phyloP scores from a whole-genome alignment of 225 moss, liverwort and hornwort genomes.

The Neckera pumila region DNA sequence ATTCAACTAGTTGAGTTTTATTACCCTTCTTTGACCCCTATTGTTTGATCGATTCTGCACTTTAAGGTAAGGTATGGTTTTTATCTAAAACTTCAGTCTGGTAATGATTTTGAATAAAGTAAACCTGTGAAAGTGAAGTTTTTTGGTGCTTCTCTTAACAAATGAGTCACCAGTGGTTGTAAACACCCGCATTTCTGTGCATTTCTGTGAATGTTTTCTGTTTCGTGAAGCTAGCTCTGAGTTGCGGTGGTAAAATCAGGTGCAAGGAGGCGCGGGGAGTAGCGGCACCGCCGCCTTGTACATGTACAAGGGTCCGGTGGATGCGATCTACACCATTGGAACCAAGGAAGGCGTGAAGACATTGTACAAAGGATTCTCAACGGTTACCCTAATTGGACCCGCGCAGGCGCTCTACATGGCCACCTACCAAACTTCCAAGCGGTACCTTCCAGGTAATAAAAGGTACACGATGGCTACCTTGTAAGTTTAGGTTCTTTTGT shows the following conservation, averaged over 20 bases:
- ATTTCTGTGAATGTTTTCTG: neutral
- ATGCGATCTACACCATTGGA: constrained; percentile 65
- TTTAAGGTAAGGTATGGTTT: too few relatives aligned
- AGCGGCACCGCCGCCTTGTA: constrained; percentile 46
- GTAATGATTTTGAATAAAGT: neutral
- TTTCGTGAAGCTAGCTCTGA: neutral
- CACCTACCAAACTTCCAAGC: constrained; percentile 78
- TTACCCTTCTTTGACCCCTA: neutral
- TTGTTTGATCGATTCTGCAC: neutral
- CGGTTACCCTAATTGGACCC: constrained; percentile 45
- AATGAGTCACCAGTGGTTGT: neutral
- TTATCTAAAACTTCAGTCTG: neutral
- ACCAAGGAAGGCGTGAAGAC: constrained; percentile 63
- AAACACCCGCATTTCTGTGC: neutral
- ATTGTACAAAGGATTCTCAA: constrained; percentile 76
- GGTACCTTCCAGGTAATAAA: constrained; percentile 42
- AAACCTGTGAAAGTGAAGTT: too few relatives aligned
- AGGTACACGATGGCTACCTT: neutral
- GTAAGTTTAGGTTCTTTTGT: neutral
- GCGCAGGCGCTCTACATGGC: constrained; percentile 87
- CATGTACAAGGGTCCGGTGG: constrained; percentile 63
- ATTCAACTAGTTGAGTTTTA: neutral
- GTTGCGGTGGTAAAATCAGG: constrained; percentile 9
- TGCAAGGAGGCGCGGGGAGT: constrained; percentile 55
- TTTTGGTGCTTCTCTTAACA: neutral